These are phyloP conservation scores for Populus tomentosa DNA, from an alignment of 441 rosid genomes.

Conservation along the genomic window DNA sequence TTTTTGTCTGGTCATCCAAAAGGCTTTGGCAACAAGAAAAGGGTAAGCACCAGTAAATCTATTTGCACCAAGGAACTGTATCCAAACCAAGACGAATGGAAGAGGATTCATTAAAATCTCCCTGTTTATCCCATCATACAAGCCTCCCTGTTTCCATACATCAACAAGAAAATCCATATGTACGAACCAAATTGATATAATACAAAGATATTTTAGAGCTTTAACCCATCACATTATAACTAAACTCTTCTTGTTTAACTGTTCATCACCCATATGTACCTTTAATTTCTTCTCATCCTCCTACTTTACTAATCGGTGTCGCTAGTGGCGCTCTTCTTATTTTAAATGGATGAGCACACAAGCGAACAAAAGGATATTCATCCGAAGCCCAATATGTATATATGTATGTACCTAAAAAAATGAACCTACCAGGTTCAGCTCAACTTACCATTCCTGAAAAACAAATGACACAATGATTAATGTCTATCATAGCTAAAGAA, in stretches of 20 bases:
- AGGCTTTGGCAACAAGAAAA: background rate
- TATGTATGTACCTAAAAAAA: background rate
- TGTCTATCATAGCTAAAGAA: background rate
- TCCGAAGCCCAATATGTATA: background rate
- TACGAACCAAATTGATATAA: no score
- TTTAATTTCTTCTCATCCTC: no score
- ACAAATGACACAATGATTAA: background rate
- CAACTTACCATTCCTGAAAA: background rate
- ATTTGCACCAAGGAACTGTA: background rate
- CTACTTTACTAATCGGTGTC: no score
- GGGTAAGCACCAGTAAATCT: background rate
- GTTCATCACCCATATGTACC: no score
- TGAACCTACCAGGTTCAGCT: background rate
- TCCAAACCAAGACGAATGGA: background rate
- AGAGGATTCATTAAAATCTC: background rate
- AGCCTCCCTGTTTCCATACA: constrained; percentile 80
- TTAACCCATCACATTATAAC: no score
- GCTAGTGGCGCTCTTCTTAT: background rate
- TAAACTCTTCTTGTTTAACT: no score
- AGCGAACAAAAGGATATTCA: background rate
- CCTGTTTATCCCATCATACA: constrained; percentile 38
- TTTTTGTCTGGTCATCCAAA: background rate
- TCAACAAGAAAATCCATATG: constrained; percentile 59
- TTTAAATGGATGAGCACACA: background rate
- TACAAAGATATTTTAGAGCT: no score